Conservation (phyloP, 2,329 filamentous ascomycete genomes). For the Chrysosporium keratinophilum region DNA sequence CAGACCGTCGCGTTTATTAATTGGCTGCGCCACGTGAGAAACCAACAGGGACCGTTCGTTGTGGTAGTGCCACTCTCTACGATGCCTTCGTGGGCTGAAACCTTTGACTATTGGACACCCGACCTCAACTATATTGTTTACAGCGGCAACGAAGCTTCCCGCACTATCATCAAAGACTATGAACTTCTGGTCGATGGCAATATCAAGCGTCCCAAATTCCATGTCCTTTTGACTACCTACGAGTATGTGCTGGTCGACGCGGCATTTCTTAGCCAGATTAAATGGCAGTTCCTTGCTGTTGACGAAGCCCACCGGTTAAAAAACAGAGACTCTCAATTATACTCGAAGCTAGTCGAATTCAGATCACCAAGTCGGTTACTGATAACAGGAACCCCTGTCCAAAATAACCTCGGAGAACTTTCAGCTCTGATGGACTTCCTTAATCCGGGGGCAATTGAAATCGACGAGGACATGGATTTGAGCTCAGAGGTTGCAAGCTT, state of each 20-base stretch:
- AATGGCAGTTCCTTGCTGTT: slow-evolving; percentile 94
- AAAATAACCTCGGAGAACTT: slow-evolving; percentile 90
- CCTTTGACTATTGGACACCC: slow-evolving; percentile 91
- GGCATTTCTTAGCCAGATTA: slow-evolving; percentile 74
- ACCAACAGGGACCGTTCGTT: slow-evolving; percentile 87
- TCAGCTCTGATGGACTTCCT: slow-evolving; percentile 91
- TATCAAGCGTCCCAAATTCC: slow-evolving; percentile 82
- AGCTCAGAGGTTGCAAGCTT: slow-evolving; percentile 68
- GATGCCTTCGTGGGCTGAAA: slow-evolving; percentile 96
- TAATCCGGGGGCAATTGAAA: slow-evolving; percentile 83
- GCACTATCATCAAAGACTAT: slow-evolving; percentile 78
- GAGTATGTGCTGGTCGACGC: slow-evolving; percentile 88
- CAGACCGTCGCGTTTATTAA: slow-evolving; percentile 96
- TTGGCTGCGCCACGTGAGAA: slow-evolving; percentile 83
- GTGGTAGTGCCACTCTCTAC: slow-evolving; percentile 96
- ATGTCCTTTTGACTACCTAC: slow-evolving; percentile 94
- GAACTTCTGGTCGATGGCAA: slow-evolving; percentile 83
- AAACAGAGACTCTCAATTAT: slow-evolving; percentile 90
- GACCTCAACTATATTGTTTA: slow-evolving; percentile 97
- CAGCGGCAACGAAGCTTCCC: slow-evolving; percentile 76
- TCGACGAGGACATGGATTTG: slow-evolving; percentile 86
- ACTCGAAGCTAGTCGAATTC: slow-evolving; percentile 73
- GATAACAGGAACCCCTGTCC: slow-evolving; percentile 94
- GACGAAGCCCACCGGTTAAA: slow-evolving; percentile 96
- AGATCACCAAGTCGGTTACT: slow-evolving; percentile 78